Evolutionary conservation across 805 yeast genomes (phyloP), one percentile per base, ranked within the genome.

Genomic region (Candida loeiensis): DNA sequence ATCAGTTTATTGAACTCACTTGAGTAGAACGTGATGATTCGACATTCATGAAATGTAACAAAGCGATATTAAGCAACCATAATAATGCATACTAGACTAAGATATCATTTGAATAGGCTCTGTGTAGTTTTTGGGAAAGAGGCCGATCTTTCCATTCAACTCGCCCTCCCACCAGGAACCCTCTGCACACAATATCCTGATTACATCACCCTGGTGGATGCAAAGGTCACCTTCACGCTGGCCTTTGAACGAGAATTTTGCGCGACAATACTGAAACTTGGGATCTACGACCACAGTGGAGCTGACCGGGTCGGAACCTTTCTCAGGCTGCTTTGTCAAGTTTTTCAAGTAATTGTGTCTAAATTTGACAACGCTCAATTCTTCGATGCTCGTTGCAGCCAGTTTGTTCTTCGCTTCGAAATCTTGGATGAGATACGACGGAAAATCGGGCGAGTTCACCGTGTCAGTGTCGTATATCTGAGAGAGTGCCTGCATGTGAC

Each of bases 181-280:
- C 3, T 41, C 38, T 14, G 45, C 45, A 19, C 59, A 66, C 6
- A 70, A 18, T 1, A 77, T 50, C 34, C 44, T 55, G 17, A 79
- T 69, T 16, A 48, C 46, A 44, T 75, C 80, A 3, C 76, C 79
- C 22, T 50, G 56, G 12, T 47, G 39, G 37, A 79, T 65, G 3
- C 63, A 44, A 29, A 79, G 55, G 46, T 79, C 83, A 3, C 64
- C 71, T 0, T 44, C 41, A 27, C 63, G 55, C 15, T 62, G 53
- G 0, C 67, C 71, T 1, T 50, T 36, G 44, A 64, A 39, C 6
- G 34, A 20, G 46, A 55, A 77, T 7, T 64, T 27, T 0, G 79
- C 82, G 33, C 52, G 51, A 46, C 76, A 69, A 21, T 39, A 37
- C 36, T 43, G 13, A 44, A 45, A 9, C 9, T 20, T 18, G 2